A percentile compares a stretch with the other conserved stretches of the same genome.
phyloP scores from a whole-genome alignment of 495 filamentous ascomycete species.

The Melanomma pulvis-pyrius region DNA sequence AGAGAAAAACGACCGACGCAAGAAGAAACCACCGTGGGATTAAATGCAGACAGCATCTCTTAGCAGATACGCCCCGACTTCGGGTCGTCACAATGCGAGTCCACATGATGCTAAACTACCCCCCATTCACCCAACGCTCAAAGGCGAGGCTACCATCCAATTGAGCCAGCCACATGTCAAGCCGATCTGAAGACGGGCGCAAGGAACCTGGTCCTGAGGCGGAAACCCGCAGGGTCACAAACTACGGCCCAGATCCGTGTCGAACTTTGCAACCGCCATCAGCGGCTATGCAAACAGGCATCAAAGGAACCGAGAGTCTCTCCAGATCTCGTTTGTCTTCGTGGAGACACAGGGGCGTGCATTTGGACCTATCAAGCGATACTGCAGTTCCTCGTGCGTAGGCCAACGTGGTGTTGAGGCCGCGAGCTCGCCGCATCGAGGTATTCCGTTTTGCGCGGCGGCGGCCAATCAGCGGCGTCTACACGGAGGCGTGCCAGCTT shows the following conservation, averaged over 20 bases:
- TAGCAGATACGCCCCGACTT: slow-evolving; percentile 26
- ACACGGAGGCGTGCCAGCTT: slow-evolving; percentile 10
- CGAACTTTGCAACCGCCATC: slow-evolving; percentile 21
- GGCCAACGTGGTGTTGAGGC: slow-evolving; percentile 32
- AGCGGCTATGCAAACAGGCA: slow-evolving; percentile 38
- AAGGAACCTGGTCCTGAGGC: slow-evolving; percentile 10
- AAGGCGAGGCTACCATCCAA: slow-evolving; percentile 19
- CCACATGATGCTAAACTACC: slow-evolving; percentile 32
- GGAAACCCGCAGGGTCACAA: slow-evolving; percentile 2
- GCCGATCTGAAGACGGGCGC: slow-evolving; percentile 3
- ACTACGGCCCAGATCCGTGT: slow-evolving; percentile 4
- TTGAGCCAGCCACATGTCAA: slow-evolving; percentile 27
- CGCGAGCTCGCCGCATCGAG: slow-evolving; percentile 1
- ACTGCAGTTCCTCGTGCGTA: slow-evolving; percentile 20
- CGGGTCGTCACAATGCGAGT: slow-evolving; percentile 22
- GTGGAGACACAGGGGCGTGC: neutral
- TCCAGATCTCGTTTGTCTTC: slow-evolving; percentile 7
- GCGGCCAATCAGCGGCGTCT: slow-evolving; percentile 23
- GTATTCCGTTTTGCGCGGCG: neutral
- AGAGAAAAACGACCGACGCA: slow-evolving; percentile 3
- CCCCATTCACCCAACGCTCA: slow-evolving; percentile 6
- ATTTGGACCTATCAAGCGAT: slow-evolving; percentile 25
- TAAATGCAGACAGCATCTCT: slow-evolving; percentile 6
- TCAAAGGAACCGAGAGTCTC: slow-evolving; percentile 13
- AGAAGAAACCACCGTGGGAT: neutral